Evolutionary conservation across 2,329 filamentous ascomycete genomes (phyloP).

Genomic region (Onygenales sp.): DNA sequence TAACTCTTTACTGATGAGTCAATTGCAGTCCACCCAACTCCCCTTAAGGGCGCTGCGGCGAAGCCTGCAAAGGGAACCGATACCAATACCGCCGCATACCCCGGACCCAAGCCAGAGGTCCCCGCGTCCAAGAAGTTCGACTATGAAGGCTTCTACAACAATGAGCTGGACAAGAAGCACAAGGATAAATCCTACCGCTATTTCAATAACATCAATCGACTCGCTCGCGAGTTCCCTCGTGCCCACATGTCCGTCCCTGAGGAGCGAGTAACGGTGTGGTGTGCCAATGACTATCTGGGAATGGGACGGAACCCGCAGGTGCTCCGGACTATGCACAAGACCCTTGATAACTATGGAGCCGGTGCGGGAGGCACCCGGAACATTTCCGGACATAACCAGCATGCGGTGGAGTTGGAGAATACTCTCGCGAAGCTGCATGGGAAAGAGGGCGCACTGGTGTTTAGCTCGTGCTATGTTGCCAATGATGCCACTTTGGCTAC

Average conservation of each 20-base stretch:
- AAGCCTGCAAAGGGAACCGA: slow-evolving; percentile 3
- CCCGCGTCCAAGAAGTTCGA: slow-evolving; percentile 59
- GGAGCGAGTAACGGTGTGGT: slow-evolving; percentile 93
- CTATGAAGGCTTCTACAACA: slow-evolving; percentile 81
- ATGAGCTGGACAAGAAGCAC: slow-evolving; percentile 94
- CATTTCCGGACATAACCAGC: slow-evolving; percentile 95
- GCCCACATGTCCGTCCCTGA: slow-evolving; percentile 79
- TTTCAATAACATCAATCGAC: slow-evolving; percentile 99
- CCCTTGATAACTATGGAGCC: slow-evolving; percentile 86
- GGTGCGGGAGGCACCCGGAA: slow-evolving; percentile 94
- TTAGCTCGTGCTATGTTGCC: slow-evolving; percentile 95
- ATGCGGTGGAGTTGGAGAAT: slow-evolving; percentile 75
- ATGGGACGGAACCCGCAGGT: slow-evolving; percentile 91
- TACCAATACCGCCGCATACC: slow-evolving; percentile 5
- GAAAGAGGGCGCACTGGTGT: slow-evolving; percentile 86
- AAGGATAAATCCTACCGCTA: slow-evolving; percentile 99
- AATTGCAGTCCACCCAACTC: slow-evolving; percentile 7
- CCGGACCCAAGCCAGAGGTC: slow-evolving; percentile 34
- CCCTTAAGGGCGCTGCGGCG: slow-evolving; percentile 1
- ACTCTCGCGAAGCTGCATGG: slow-evolving; percentile 80
- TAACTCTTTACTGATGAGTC: neutral
- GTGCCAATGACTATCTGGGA: slow-evolving; percentile 96
- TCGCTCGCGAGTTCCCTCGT: slow-evolving; percentile 90
- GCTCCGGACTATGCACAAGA: slow-evolving; percentile 85
- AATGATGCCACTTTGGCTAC: slow-evolving; percentile 96